A percentile compares a stretch with the other conserved stretches of the same genome.
Conservation (phyloP, 1,284 basidiomycete genomes). For the Microbotryum intermedium region DNA sequence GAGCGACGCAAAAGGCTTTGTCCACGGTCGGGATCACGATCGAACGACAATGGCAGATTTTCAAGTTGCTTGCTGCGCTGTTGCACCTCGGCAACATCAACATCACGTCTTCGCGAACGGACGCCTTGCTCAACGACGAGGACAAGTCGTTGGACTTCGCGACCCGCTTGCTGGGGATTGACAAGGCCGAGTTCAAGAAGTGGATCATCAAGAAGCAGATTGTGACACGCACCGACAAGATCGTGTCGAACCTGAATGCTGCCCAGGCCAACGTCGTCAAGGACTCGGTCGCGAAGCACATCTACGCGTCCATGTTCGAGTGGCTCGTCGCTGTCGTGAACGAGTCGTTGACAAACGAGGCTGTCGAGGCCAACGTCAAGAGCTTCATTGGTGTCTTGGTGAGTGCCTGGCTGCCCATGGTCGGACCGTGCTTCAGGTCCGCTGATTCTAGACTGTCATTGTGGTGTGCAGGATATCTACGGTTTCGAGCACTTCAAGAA, state of each 20-base stretch:
- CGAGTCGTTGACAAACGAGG: slow-evolving; percentile 84
- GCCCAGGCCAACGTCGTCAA: slow-evolving; percentile 90
- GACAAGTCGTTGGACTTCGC: slow-evolving; percentile 74
- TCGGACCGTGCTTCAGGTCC: accelerated
- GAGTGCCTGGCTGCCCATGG: not conserved
- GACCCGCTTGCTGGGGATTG: slow-evolving; percentile 82
- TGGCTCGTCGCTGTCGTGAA: slow-evolving; percentile 98
- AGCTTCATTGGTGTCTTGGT: slow-evolving; percentile 98
- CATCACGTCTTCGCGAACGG: slow-evolving; percentile 69
- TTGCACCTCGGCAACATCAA: slow-evolving; percentile 96
- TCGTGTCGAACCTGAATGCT: slow-evolving; percentile 74
- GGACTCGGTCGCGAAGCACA: slow-evolving; percentile 95
- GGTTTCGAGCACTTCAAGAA: slow-evolving; percentile 97
- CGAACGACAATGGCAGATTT: slow-evolving; percentile 97
- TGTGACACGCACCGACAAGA: slow-evolving; percentile 88
- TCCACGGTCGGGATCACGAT: slow-evolving; percentile 95
- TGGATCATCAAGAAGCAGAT: slow-evolving; percentile 99
- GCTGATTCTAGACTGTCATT: not conserved
- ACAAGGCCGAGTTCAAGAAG: slow-evolving; percentile 90
- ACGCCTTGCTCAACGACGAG: slow-evolving; percentile 74
- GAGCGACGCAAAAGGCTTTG: slow-evolving; percentile 83
- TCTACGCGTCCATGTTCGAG: slow-evolving; percentile 97
- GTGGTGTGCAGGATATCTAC: slow-evolving; percentile 44
- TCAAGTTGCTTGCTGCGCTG: slow-evolving; percentile 83
- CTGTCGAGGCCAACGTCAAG: slow-evolving; percentile 73